Base-by-base conservation (phyloP, 108 stramenopile species). In the Craspedostauros australis region DNA sequence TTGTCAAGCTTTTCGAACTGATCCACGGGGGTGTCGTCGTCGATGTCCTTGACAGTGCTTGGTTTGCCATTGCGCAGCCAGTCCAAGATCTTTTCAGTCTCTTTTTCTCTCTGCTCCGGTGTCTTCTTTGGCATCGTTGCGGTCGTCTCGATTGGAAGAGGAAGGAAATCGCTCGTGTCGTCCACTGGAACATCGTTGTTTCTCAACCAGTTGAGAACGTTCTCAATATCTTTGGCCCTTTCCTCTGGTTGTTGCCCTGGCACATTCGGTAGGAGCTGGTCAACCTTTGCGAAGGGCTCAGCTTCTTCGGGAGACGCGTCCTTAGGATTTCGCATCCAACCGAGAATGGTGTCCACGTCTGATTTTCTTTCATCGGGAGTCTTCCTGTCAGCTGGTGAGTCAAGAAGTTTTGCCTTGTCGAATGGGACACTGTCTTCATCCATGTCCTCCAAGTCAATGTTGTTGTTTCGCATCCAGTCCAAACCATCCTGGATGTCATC, bases 291-390 rank as follows among this genome's bases (percentile, higher is more conserved):
- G 46, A 59, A 59, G 15, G 59, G 14, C 40, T 41, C 11, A 14
- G 27, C 48, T 60, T 60, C 21, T 49, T 32, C 20, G 59, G 59
- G 9, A 60, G 47, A 8, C 16, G 51, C 27, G 37, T 21, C 31
- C 25, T 60, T 50, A 34, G 36, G 40, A 14, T 57, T 47, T 21
- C 70, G 63, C 29, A 64, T 21, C 70, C 70, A 72, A 18, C 45
- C 54, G 50, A 72, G 46, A 31, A 53, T 40, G 39, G 41, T 32
- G n/a, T 58, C 45, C 2, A 66, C 22, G 20, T 59, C 60, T 38
- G 50, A 50, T 34, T 39, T 39, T 23, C 60, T 54, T 12, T 63
- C 59, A 38, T 63, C 62, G 1, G 62, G 70, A 34, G 48, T 40
- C 21, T 19, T 8, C 11, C 11, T n/a, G 24, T 21, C 19, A 16